phyloP scores from a whole-genome alignment of 2,329 filamentous ascomycete species.

The Trichoderma guizhouense region DNA sequence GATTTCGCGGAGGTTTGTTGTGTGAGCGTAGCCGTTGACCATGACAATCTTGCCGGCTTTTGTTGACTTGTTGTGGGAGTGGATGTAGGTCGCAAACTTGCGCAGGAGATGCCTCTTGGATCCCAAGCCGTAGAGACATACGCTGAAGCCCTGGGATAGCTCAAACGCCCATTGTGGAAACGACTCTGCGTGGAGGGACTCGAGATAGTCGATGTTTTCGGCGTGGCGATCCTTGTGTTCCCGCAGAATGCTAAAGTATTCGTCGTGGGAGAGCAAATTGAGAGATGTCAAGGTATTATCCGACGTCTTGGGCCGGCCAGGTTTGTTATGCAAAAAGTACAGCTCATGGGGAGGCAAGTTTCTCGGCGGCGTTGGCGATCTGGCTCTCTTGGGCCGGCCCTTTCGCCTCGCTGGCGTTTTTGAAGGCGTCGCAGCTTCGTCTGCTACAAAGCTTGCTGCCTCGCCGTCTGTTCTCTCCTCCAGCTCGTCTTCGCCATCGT shows the following conservation, averaged over 20 bases:
- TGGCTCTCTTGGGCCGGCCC: constrained; percentile 34
- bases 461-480: constrained; percentile 32
- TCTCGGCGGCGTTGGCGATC: constrained; percentile 74
- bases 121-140: constrained; percentile 90
- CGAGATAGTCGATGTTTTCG: constrained; percentile 66
- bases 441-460: constrained; percentile 24
- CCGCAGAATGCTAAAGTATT: constrained; percentile 71
- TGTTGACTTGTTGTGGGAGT: constrained; percentile 29
- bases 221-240: constrained; percentile 66
- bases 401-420: constrained; percentile 35
- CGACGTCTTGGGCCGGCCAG: constrained; percentile 78
- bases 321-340: constrained; percentile 90
- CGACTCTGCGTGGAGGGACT: constrained; percentile 71
- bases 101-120: constrained; percentile 77
- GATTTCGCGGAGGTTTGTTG: constrained; percentile 65
- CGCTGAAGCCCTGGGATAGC: constrained; percentile 77
- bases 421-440: constrained; percentile 42
- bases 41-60: constrained; percentile 61
- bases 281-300: constrained; percentile 77
- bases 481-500: constrained; percentile 58
- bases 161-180: constrained; percentile 95
- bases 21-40: constrained; percentile 78
- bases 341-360: constrained; percentile 84
- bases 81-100: constrained; percentile 70
- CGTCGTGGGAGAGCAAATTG: constrained; percentile 79